Percentiles rank a stretch among this genome's conserved stretches.
Conservation (phyloP, 805 yeast species). For the Kuraishia cidri region DNA sequence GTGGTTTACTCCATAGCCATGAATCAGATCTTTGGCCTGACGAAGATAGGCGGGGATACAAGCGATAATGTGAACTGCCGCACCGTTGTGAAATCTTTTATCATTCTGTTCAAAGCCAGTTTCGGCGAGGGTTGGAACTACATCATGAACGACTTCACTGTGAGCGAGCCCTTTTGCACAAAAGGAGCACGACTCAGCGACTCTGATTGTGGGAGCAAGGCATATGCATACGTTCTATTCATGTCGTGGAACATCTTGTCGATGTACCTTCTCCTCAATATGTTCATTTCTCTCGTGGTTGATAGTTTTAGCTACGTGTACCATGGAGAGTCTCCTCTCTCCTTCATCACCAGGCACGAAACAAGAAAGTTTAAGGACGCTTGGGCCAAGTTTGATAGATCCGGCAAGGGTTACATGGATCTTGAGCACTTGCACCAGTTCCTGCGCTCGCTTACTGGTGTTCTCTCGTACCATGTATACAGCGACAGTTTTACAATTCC, state of each 20-base stretch:
- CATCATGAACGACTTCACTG: constrained; percentile 68
- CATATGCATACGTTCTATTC: constrained; percentile 48
- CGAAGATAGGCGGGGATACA: constrained; percentile 72
- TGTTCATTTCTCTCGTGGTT: constrained; percentile 81
- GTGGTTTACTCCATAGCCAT: constrained; percentile 85
- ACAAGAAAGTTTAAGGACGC: constrained; percentile 59
- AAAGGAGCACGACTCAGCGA: constrained; percentile 10
- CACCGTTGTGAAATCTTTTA: constrained; percentile 75
- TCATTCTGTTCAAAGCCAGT: constrained; percentile 74
- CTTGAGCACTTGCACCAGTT: constrained; percentile 47
- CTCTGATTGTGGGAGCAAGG: constrained; percentile 72
- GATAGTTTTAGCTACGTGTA: constrained; percentile 89
- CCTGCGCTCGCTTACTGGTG: background rate
- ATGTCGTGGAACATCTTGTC: constrained; percentile 86
- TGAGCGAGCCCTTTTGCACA: constrained; percentile 64
- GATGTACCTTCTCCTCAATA: constrained; percentile 88
- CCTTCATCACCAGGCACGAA: constrained; percentile 53
- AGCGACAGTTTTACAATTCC: constrained; percentile 46
- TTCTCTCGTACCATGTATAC: constrained; percentile 19
- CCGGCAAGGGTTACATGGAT: constrained; percentile 66
- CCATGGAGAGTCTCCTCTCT: constrained; percentile 38
- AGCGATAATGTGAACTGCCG: constrained; percentile 65
- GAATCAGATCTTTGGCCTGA: constrained; percentile 86
- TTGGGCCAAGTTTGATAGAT: constrained; percentile 74
- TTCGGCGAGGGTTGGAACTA: constrained; percentile 98